A percentile compares a stretch with the other conserved stretches of the same genome.
Evolutionary conservation across 768 basidiomycete genomes (phyloP).

Genomic region (Exsudoporus frostii): DNA sequence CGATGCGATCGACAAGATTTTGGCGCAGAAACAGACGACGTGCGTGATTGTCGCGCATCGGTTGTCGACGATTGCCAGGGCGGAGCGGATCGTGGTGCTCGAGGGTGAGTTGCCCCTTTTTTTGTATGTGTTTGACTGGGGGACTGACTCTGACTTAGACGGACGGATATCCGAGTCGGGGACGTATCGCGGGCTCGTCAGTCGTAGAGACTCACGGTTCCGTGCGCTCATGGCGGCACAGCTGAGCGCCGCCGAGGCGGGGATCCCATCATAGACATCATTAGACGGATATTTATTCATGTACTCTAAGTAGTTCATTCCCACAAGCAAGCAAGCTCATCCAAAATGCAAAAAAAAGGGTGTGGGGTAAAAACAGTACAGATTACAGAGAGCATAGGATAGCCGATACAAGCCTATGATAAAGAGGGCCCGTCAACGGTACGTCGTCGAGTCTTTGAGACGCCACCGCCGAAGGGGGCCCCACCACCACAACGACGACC

Average conservation of each 20-base stretch:
- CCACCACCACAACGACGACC: constrained; percentile 73
- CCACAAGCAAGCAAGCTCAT: constrained; percentile 7
- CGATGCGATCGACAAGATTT: constrained; percentile 85
- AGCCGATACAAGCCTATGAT: neutral
- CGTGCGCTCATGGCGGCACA: constrained; percentile 88
- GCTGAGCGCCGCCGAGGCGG: constrained; percentile 47
- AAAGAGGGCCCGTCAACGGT: constrained; percentile 31
- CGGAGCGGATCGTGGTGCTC: constrained; percentile 85
- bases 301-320: neutral
- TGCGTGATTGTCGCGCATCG: constrained; percentile 89
- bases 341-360: neutral
- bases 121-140: neutral
- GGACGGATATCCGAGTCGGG: constrained; percentile 82
- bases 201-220: constrained; percentile 72
- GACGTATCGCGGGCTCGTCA: constrained; percentile 75
- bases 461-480: constrained; percentile 73
- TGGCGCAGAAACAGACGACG: constrained; percentile 75
- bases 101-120: constrained; percentile 51
- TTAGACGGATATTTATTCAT: constrained; percentile 2
- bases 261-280: constrained; percentile 4
- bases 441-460: constrained; percentile 72
- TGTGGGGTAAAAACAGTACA: neutral
- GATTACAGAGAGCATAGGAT: constrained; percentile 4
- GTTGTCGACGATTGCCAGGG: constrained; percentile 84
- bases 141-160: constrained; percentile 36